Conservation (phyloP, 495 filamentous ascomycete genomes). For the Podospora pseudopauciseta region DNA sequence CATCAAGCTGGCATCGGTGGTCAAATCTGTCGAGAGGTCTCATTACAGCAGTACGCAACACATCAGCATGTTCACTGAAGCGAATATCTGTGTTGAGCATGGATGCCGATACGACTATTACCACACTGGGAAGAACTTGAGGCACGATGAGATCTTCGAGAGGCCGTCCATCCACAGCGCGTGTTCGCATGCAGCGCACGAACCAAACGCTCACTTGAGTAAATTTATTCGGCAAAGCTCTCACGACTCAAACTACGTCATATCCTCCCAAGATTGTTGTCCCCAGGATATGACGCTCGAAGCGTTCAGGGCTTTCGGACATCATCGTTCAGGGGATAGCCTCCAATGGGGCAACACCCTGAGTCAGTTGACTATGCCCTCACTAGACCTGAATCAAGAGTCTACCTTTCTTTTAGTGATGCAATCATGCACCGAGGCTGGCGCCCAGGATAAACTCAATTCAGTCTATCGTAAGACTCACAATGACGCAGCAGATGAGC, state of each 20-base stretch:
- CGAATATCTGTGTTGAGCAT: slow-evolving; percentile 45
- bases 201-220: background rate
- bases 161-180: background rate
- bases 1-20: slow-evolving; percentile 15
- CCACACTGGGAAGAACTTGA: slow-evolving; percentile 2
- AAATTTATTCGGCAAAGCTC: slow-evolving; percentile 14
- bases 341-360: slow-evolving; percentile 58
- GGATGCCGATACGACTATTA: slow-evolving; percentile 40
- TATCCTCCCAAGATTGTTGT: slow-evolving; percentile 44
- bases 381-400: slow-evolving; percentile 45
- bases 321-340: slow-evolving; percentile 44
- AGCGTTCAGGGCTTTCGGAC: slow-evolving; percentile 50
- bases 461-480: slow-evolving; percentile 10
- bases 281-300: slow-evolving; percentile 44
- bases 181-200: slow-evolving; percentile 17
- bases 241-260: slow-evolving; percentile 42
- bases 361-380: slow-evolving; percentile 45
- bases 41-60: slow-evolving; percentile 19
- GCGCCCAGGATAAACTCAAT: slow-evolving; percentile 23
- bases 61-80: slow-evolving; percentile 24
- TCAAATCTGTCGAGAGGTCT: slow-evolving; percentile 16
- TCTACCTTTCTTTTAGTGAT: slow-evolving; percentile 45
- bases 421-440: slow-evolving; percentile 51
- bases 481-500: slow-evolving; percentile 1
- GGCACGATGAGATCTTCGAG: background rate